These are phyloP conservation scores for Phytophthora uliginosa DNA, from an alignment of 352 stramenopile species.

Conservation along the genomic window DNA sequence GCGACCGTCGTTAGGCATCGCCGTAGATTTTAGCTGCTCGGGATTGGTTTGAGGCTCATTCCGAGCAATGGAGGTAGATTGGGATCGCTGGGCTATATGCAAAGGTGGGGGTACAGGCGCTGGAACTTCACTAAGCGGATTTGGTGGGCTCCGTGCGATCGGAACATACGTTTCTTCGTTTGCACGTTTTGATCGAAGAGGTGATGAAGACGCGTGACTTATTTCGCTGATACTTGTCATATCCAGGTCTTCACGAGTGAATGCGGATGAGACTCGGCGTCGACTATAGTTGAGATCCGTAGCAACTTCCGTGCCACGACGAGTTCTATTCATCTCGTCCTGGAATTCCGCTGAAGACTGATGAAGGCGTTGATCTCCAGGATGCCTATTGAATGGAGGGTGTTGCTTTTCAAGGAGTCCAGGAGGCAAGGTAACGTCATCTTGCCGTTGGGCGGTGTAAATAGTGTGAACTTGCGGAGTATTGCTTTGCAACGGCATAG, in stretches of 20 bases:
- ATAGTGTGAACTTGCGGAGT: conserved; percentile 18
- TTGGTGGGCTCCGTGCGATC: conserved; percentile 14
- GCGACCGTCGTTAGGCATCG: conserved; percentile 23
- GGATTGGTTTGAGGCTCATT: not conserved
- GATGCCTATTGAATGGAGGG: conserved; percentile 4
- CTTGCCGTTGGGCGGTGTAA: conserved; percentile 28
- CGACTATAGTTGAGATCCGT: conserved; percentile 30
- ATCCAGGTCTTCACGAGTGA: conserved; percentile 37
- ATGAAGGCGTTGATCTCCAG: conserved; percentile 3
- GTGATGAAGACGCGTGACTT: conserved; percentile 27
- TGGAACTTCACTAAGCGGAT: conserved; percentile 3
- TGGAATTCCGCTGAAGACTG: conserved; percentile 14
- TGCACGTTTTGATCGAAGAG: not conserved
- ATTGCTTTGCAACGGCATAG: conserved; percentile 14
- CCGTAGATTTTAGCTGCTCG: conserved; percentile 1
- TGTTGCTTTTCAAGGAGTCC: conserved; percentile 21
- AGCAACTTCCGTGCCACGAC: conserved; percentile 11
- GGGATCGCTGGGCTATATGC: conserved; percentile 4
- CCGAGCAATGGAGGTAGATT: not conserved
- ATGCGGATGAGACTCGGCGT: conserved; percentile 32
- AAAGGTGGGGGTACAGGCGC: not conserved
- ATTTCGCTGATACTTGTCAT: conserved; percentile 40
- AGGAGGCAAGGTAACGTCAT: conserved; percentile 14
- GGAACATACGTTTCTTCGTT: conserved; percentile 18
- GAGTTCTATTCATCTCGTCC: conserved; percentile 8